Evolutionary conservation across 164 flowering plant species (phyloP), one percentile per base, ranked within the genome.

Genomic region (Piper longum): DNA sequence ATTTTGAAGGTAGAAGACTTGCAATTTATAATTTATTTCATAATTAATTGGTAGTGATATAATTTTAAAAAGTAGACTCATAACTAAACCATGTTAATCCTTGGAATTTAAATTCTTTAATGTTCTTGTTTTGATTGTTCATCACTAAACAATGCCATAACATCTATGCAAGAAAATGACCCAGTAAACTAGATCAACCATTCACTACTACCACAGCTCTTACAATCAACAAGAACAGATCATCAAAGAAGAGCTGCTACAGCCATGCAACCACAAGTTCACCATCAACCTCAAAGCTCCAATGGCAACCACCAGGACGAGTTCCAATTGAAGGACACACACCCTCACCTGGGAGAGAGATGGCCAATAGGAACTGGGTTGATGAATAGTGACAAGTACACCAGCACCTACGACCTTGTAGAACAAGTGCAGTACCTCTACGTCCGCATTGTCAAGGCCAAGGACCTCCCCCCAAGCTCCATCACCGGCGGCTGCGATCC

Each of bases 391-490:
- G 95, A 89, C 41, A 81, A 83, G 68, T 68, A 67, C 16, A 73
- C 88, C n/a, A 83, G 84, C 82, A 85, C 97, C 2, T 82, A 84
- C 48, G 97, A 89, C 71, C 95, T 89, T 7, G 95, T 89, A 4
- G 95, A 89, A 56, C 97, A 89, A 71, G 85, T 79, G 87, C 73
- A 68, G 62, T 85, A 87, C 69, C 86, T 89, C 12, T 89, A 85
- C 69, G 91, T 85, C 56, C 78, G 87, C 26, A 88, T 87, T 1
- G 97, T 79, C 59, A 87, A 84, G 67, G 91, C 92, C 71, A 89
- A 78, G 68, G 88, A 89, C 55, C 95, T 43, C 88, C 88, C 88
- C 5, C 45, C 80, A 5, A 79, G 77, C 57, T 61, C 76, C 19
- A 61, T 86, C 48, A 78, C 81, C 0, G 91, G 84, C 26, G 79